Evolutionary conservation across 2,329 filamentous ascomycete species (phyloP), one percentile per base, ranked within the genome.

Genomic region (Cytospora schulzeri): DNA sequence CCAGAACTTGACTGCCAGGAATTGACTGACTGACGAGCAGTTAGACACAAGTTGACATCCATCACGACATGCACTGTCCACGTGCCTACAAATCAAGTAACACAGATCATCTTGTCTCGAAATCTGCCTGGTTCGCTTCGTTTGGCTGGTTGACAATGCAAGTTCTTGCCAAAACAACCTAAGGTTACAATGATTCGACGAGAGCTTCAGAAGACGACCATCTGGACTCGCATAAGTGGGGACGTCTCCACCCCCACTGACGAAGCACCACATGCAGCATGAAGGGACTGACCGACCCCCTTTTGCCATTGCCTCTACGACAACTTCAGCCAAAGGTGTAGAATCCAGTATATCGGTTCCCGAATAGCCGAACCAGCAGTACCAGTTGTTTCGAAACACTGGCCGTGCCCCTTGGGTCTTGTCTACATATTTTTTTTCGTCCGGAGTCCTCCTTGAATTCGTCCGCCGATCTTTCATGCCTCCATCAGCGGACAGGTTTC

Each of bases 351-450:
- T n/a, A 38, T 14, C 35, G 35, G 17, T 38, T 15, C 19, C 55
- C 58, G 28, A n/a, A 35, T 48, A 31, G 17, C 33, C 24, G 29
- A 28, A 52, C 48, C 58, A 31, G 33, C 24, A 41, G 33, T 28
- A 31, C 31, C 38, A 61, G 52, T 38, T 56, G 59, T 56, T 50
- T 62, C 59, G 59, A 62, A 62, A 62, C 59, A 17, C 35, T 17
- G 4, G 19, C 15, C 19, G 55, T 50, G n/a, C 52, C 28, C 11
- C 15, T n/a, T 33, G 8, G 12, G 14, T 41, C 6, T n/a, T 26
- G 28, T 19, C 8, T 38, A n/a, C 5, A 24, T 53, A 26, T 41
- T 17, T 53, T 24, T 55, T 41, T 26, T 24, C 45, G 45, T 48
- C 45, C 9, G 45, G 24, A 48, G n/a, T 48, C n/a, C 14, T 22